Evolutionary conservation across 2,329 filamentous ascomycete species (phyloP), one percentile per base, ranked within the genome.

Genomic region (Fusarium lyarnte): DNA sequence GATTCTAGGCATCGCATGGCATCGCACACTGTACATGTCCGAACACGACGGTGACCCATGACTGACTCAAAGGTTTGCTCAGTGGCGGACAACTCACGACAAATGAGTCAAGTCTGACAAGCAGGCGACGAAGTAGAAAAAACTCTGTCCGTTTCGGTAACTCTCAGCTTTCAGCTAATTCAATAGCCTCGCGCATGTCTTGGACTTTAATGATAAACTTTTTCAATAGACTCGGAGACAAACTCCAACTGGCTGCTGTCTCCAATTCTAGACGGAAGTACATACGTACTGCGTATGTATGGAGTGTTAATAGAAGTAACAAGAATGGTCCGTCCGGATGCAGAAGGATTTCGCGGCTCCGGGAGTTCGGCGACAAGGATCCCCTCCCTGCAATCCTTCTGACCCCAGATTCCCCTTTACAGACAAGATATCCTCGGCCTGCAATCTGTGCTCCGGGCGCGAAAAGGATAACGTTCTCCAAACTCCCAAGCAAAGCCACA

Each of bases 1-100:
- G 36, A 59, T 35, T 65, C 16, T 17, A 39, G 39, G 33, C 47
- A 33, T 55, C 17, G 29, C 61, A 58, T 35, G 29, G 29, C 66
- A 59, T 55, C 21, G 29, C 61, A 59, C 70, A 74, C 70, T 73
- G 70, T 73, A 69, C 27, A n/a, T 12, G 16, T 41, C 17, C 51
- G 39, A 45, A 29, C 42, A 43, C 36, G 51, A 53, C 39, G 36
- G 35, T 61, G 63, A 59, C 49, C 55, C 42, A 66, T 66, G 58
- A 68, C 66, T 73, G 66, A 69, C 64, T 69, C 66, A 64, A 62
- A 59, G 27, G 47, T 41, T 63, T 67, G 66, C 53, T 73, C 70
- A 64, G 70, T 73, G 70, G 70, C 70, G 70, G 70, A 41, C 39
- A 57, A 43, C 64, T 72, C 45, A 17, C 19, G 36, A 39, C 21